These are phyloP conservation scores for Dothideomycetes sp. DNA, from an alignment of 2,329 filamentous ascomycete genomes.

Conservation along the genomic window DNA sequence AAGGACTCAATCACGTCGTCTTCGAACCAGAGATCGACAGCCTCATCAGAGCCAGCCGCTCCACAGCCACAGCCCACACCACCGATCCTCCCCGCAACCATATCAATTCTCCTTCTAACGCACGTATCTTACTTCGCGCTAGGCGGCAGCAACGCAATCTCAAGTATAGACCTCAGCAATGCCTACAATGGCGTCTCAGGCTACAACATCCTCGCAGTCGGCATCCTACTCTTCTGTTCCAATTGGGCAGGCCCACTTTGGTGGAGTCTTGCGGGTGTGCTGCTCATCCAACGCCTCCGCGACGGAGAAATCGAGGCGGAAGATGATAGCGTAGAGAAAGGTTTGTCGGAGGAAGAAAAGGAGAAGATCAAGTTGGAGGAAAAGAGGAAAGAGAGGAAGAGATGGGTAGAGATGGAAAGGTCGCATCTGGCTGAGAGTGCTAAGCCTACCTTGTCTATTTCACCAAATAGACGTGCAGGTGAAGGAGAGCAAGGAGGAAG, in stretches of 20 bases:
- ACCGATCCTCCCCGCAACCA: conserved; percentile 31
- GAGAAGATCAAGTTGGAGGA: conserved; percentile 1
- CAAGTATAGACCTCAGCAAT: conserved; percentile 85
- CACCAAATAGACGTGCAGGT: no score
- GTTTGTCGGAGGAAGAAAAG: conserved; percentile 1
- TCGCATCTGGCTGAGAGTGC: conserved; percentile 2
- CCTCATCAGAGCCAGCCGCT: not conserved
- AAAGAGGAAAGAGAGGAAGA: conserved; percentile 2
- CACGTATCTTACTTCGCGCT: conserved; percentile 80
- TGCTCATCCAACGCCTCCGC: conserved; percentile 22
- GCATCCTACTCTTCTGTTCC: conserved; percentile 68
- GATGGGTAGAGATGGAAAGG: conserved; percentile 20
- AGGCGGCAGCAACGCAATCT: conserved; percentile 88
- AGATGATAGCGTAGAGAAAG: not conserved
- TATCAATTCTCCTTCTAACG: conserved; percentile 65
- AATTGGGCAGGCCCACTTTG: conserved; percentile 91
- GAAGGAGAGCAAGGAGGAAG: not conserved
- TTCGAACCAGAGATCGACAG: not conserved
- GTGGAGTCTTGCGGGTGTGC: conserved; percentile 60
- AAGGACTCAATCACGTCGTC: no score
- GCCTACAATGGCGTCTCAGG: conserved; percentile 84
- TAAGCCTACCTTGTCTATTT: not conserved
- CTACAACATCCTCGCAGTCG: conserved; percentile 75
- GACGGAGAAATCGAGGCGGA: not conserved
- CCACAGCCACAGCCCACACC: not conserved